Conservation (phyloP, 2,329 filamentous ascomycete species). For the Aspergillus puulaauensis region DNA sequence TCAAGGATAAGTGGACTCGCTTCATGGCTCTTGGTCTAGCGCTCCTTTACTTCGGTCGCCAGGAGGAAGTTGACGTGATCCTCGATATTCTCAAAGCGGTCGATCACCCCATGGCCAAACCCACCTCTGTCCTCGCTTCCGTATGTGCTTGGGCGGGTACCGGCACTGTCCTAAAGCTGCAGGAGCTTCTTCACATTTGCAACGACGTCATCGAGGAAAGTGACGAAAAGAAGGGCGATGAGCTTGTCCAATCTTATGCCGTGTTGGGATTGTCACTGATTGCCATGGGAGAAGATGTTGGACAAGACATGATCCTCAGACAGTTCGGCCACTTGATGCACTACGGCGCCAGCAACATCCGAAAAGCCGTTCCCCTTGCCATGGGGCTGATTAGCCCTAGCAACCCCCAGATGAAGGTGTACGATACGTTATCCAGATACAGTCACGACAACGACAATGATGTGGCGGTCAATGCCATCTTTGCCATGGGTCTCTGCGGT, state of each 20-base stretch:
- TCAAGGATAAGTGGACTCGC: constrained; percentile 97
- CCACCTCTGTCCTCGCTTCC: constrained; percentile 90
- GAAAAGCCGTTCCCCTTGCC: constrained; percentile 89
- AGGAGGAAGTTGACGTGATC: constrained; percentile 98
- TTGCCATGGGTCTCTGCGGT: constrained; percentile 95
- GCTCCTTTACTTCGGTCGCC: constrained; percentile 90
- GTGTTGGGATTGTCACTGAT: constrained; percentile 92
- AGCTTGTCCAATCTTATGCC: constrained; percentile 92
- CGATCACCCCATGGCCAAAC: constrained; percentile 93
- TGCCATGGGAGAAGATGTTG: constrained; percentile 96
- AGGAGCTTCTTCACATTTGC: constrained; percentile 95
- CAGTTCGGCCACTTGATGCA: constrained; percentile 99
- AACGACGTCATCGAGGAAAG: constrained; percentile 95
- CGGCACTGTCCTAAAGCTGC: constrained; percentile 93
- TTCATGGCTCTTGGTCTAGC: constrained; percentile 94
- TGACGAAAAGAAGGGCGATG: constrained; percentile 92
- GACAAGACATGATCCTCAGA: constrained; percentile 96
- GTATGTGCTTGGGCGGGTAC: constrained; percentile 99
- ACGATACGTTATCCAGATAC: constrained; percentile 95
- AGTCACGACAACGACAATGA: constrained; percentile 98
- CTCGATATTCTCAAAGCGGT: constrained; percentile 95
- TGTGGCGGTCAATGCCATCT: constrained; percentile 97
- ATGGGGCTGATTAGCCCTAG: constrained; percentile 96
- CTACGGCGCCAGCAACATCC: constrained; percentile 96
- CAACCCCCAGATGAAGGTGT: constrained; percentile 99